Percentiles rank a stretch among this genome's conserved stretches.
These are phyloP conservation scores for Aspergillus quadrilineatus DNA, from an alignment of 2,329 filamentous ascomycete species.

Conservation along the genomic window DNA sequence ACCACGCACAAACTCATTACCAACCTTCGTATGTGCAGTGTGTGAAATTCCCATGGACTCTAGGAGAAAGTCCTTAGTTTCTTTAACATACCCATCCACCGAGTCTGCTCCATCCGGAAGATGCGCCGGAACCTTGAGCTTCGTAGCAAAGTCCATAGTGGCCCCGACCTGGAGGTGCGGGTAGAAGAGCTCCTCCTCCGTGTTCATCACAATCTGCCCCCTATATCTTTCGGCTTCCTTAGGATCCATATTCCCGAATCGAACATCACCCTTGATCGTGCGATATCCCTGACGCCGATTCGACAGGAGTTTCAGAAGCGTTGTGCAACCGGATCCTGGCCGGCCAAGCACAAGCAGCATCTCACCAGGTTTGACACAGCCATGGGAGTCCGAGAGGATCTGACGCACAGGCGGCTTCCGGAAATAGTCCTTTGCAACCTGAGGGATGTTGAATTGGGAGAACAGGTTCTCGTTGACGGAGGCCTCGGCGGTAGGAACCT, in stretches of 20 bases:
- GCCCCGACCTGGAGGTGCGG: constrained; percentile 52
- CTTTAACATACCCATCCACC: constrained; percentile 48
- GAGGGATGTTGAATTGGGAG: constrained; percentile 58
- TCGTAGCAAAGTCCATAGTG: constrained; percentile 57
- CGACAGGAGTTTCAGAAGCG: constrained; percentile 66
- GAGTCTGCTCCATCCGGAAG: constrained; percentile 47
- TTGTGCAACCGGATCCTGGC: constrained; percentile 69
- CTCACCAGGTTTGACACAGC: constrained; percentile 70
- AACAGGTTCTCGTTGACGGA: constrained; percentile 65
- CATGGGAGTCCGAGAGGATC: constrained; percentile 64
- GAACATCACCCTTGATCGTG: constrained; percentile 58
- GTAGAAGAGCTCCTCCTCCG: constrained; percentile 54
- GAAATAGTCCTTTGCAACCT: constrained; percentile 53
- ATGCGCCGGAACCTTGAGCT: constrained; percentile 55
- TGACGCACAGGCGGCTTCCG: constrained; percentile 61
- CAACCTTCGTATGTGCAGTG: constrained; percentile 61
- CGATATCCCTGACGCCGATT: constrained; percentile 63
- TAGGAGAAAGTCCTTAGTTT: constrained; percentile 57
- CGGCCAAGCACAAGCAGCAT: constrained; percentile 70
- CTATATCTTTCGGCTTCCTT: constrained; percentile 50
- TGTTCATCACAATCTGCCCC: constrained; percentile 59
- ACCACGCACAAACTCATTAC: constrained; percentile 65
- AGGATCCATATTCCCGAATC: constrained; percentile 51
- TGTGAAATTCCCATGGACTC: constrained; percentile 59
- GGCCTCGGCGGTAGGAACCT: constrained; percentile 60